phyloP scores from a whole-genome alignment of 2,329 filamentous ascomycete species.

The Aspergillus candidus region DNA sequence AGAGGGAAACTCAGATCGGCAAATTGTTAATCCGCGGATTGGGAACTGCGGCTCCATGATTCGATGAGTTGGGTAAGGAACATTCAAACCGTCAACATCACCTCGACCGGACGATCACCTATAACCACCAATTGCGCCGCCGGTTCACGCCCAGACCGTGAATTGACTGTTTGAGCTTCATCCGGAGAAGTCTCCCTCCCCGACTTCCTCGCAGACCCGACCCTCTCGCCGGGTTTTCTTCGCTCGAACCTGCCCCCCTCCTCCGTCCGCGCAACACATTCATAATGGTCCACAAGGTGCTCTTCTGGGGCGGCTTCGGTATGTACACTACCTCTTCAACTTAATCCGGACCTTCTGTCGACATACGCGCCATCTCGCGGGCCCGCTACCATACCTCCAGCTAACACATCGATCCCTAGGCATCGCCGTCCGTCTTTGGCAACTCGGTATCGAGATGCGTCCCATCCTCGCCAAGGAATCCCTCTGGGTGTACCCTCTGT shows the following conservation, averaged over 20 bases:
- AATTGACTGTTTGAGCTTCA: conserved; percentile 12
- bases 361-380: too few relatives aligned
- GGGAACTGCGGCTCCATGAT: conserved; percentile 32
- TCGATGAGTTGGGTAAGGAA: conserved; percentile 16
- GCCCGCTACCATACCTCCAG: too few relatives aligned
- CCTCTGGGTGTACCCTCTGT: conserved; percentile 88
- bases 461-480: conserved; percentile 80
- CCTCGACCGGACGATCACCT: conserved; percentile 19
- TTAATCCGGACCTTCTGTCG: too few relatives aligned
- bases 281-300: conserved; percentile 47
- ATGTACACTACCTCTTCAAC: conserved; percentile 33
- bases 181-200: not conserved
- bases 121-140: conserved; percentile 23
- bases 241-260: conserved; percentile 16
- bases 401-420: conserved; percentile 48
- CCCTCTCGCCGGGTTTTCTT: conserved; percentile 3
- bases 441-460: conserved; percentile 97
- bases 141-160: conserved; percentile 12
- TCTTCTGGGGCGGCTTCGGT: conserved; percentile 73
- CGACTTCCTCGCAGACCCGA: conserved; percentile 5
- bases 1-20: conserved; percentile 6
- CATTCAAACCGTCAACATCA: conserved; percentile 13
- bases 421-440: conserved; percentile 86
- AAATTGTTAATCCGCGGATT: conserved; percentile 19
- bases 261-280: conserved; percentile 10